Conservation (phyloP, 306 rosid genomes). For the Vachellia pachyceras region DNA sequence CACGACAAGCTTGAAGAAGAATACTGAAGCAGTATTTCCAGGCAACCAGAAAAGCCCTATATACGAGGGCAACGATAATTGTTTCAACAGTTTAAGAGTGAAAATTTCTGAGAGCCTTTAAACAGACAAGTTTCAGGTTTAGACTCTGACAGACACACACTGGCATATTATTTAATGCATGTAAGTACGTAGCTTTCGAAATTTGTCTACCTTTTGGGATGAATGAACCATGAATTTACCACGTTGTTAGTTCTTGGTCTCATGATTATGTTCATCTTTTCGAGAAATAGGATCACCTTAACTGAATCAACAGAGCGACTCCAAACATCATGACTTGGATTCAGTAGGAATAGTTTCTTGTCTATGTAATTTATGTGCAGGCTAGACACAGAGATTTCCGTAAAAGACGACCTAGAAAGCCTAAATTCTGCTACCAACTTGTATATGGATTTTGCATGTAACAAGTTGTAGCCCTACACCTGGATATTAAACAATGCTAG, state of each 20-base stretch:
- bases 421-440: too few species aligned
- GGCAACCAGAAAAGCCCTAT: background rate
- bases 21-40: constrained; percentile 25
- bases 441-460: too few species aligned
- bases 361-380: background rate
- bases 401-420: background rate
- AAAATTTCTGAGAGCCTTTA: constrained; percentile 18
- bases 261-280: constrained; percentile 14
- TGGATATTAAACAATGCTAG: background rate
- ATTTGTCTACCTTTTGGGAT: constrained; percentile 42
- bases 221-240: constrained; percentile 3
- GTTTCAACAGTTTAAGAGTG: constrained; percentile 5
- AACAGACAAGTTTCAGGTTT: constrained; percentile 33
- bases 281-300: background rate
- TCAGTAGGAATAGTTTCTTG: background rate
- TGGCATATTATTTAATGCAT: background rate
- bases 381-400: background rate
- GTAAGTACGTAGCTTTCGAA: background rate
- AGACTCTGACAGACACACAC: constrained; percentile 19
- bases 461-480: background rate
- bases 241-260: constrained; percentile 1
- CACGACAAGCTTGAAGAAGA: constrained; percentile 41
- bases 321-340: constrained; percentile 4
- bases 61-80: background rate
- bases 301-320: constrained; percentile 1